A percentile compares a stretch with the other conserved stretches of the same genome.
Conservation (phyloP, 2,329 filamentous ascomycete genomes). For the Meredithiella fracta region DNA sequence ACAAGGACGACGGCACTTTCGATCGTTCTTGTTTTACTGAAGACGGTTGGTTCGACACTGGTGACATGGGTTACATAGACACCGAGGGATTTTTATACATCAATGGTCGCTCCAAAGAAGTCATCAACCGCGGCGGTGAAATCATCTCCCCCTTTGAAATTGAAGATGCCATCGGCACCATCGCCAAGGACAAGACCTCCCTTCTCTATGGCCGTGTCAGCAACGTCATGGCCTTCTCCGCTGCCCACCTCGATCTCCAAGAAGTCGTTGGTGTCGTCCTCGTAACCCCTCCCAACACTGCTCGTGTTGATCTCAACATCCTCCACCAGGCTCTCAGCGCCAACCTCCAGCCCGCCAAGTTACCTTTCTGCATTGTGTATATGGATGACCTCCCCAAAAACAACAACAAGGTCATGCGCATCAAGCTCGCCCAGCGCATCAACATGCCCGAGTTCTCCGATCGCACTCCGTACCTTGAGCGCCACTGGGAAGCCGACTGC, state of each 20-base stretch:
- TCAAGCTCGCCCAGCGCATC: conserved; percentile 33
- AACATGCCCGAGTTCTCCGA: conserved; percentile 29
- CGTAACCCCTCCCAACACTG: conserved; percentile 28
- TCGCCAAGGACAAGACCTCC: conserved; percentile 26
- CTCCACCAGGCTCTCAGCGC: conserved; percentile 31
- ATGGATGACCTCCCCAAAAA: conserved; percentile 39
- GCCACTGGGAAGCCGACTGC: conserved; percentile 35
- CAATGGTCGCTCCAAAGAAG: conserved; percentile 38
- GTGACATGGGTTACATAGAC: conserved; percentile 37
- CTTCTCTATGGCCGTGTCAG: conserved; percentile 30
- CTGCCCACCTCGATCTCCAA: conserved; percentile 34
- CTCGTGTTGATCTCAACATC: conserved; percentile 30
- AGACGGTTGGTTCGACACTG: conserved; percentile 38
- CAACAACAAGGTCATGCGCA: conserved; percentile 42
- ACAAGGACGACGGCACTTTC: conserved; percentile 26
- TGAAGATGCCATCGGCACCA: conserved; percentile 37
- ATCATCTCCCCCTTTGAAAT: conserved; percentile 43
- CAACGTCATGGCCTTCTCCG: conserved; percentile 37
- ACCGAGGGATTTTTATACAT: conserved; percentile 35
- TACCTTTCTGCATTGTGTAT: conserved; percentile 34
- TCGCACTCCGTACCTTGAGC: conserved; percentile 25
- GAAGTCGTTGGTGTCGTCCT: conserved; percentile 38
- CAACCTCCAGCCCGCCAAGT: conserved; percentile 35
- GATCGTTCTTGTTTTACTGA: conserved; percentile 31
- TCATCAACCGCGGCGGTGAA: conserved; percentile 41